Evolutionary conservation across 352 stramenopile genomes (phyloP).

Genomic region (Phytophthora podocarpi): DNA sequence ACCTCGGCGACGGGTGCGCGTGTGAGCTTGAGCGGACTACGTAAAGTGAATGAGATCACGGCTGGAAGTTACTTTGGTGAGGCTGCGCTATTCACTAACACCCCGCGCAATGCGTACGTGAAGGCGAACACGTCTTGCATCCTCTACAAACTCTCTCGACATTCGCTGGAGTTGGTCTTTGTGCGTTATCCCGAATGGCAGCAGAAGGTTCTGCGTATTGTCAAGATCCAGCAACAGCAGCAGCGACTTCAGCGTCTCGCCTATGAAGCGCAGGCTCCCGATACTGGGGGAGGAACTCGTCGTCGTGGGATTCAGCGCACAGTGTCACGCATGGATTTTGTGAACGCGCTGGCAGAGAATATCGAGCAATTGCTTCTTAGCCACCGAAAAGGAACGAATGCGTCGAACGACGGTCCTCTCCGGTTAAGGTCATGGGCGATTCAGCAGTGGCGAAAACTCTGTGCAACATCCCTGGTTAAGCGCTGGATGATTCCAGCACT

Average conservation of each 20-base stretch:
- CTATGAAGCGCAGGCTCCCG: constrained; percentile 40
- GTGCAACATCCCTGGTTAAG: not conserved
- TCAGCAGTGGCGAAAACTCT: constrained; percentile 21
- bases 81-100: constrained; percentile 59
- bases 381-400: constrained; percentile 20
- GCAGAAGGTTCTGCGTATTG: constrained; percentile 63
- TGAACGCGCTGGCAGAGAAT: constrained; percentile 53
- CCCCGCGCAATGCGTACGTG: constrained; percentile 59
- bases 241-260: constrained; percentile 51
- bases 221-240: constrained; percentile 71
- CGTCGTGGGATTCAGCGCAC: constrained; percentile 30
- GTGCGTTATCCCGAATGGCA: constrained; percentile 67
- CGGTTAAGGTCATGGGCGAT: constrained; percentile 17
- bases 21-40: constrained; percentile 28
- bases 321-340: constrained; percentile 45
- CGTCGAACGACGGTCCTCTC: constrained; percentile 2
- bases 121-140: constrained; percentile 71
- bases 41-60: constrained; percentile 68
- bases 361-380: constrained; percentile 59
- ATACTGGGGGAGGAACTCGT: constrained; percentile 13
- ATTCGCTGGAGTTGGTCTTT: constrained; percentile 67
- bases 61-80: constrained; percentile 67
- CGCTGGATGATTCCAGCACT: constrained; percentile 9
- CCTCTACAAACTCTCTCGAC: constrained; percentile 56
- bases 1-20: constrained; percentile 3